These are phyloP conservation scores for Populus deltoides DNA, from an alignment of 345 rosid genomes.

Conservation along the genomic window DNA sequence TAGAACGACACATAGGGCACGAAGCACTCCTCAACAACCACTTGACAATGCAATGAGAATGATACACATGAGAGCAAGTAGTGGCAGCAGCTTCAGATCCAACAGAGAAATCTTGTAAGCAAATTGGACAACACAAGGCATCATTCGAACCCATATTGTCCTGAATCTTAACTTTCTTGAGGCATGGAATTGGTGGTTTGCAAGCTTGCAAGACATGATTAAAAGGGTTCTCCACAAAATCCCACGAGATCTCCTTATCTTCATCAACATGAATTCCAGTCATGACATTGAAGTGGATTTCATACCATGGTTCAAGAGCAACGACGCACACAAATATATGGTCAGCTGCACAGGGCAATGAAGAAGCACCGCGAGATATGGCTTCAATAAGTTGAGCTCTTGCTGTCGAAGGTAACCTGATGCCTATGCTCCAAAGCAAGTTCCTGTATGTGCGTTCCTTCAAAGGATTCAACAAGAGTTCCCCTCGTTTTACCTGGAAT, in stretches of 20 bases:
- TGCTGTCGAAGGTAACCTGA: background rate
- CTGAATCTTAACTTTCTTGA: background rate
- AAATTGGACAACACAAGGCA: background rate
- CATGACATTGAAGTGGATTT: background rate
- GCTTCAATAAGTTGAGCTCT: background rate
- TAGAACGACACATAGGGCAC: conserved; percentile 8
- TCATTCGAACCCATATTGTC: background rate
- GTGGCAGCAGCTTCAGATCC: background rate
- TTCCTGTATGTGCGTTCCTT: background rate
- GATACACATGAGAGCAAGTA: conserved; percentile 5
- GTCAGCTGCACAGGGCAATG: background rate
- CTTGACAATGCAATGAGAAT: conserved; percentile 4
- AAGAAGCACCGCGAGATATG: background rate
- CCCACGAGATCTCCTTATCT: background rate
- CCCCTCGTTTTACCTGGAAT: background rate
- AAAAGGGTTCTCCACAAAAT: background rate
- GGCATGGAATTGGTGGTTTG: background rate
- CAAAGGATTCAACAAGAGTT: background rate
- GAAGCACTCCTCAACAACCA: background rate
- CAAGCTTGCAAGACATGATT: background rate
- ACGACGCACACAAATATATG: background rate
- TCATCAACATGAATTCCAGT: background rate
- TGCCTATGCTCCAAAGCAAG: background rate
- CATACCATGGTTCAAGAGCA: background rate
- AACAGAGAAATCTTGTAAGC: conserved; percentile 6